phyloP scores from a whole-genome alignment of 495 filamentous ascomycete species.

The Aspergillus coremiiformis region DNA sequence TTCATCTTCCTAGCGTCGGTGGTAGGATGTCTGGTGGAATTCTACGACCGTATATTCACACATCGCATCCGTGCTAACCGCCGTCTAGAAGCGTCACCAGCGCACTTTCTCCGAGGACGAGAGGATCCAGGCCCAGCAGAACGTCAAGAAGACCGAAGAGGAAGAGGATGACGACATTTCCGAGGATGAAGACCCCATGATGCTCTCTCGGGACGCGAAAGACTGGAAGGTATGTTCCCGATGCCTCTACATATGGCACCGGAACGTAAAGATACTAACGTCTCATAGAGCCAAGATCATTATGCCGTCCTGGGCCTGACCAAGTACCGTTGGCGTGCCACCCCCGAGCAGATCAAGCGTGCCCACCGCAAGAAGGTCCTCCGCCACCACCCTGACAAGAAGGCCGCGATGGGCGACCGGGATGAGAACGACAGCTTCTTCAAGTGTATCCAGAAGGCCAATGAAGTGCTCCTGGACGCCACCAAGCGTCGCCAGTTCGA shows the following conservation, averaged over 20 bases:
- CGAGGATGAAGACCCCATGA: constrained; percentile 83
- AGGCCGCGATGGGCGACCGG: constrained; percentile 71
- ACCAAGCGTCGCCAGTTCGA: constrained; percentile 92
- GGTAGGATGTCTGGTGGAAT: neutral
- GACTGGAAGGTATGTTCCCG: constrained; percentile 89
- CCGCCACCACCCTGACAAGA: constrained; percentile 97
- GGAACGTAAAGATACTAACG: constrained; percentile 11
- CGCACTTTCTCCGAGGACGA: constrained; percentile 99
- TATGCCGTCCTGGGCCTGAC: constrained; percentile 92
- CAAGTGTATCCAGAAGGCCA: constrained; percentile 99
- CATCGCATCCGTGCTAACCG: constrained; percentile 17
- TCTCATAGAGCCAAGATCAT: constrained; percentile 77
- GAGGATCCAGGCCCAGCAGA: constrained; percentile 87
- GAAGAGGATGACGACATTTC: constrained; percentile 84
- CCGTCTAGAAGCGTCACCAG: constrained; percentile 69
- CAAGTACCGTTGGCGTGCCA: constrained; percentile 85
- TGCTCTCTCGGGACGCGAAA: constrained; percentile 89
- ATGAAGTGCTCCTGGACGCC: constrained; percentile 86
- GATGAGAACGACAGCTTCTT: constrained; percentile 97
- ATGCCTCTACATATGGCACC: neutral
- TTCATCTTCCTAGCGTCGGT: neutral
- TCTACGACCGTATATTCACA: neutral
- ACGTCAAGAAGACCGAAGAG: constrained; percentile 90
- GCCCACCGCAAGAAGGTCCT: constrained; percentile 99
- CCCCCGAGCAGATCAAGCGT: constrained; percentile 95